These are phyloP conservation scores for Xylariaceae sp. DNA, from an alignment of 2,329 filamentous ascomycete genomes.

Conservation along the genomic window DNA sequence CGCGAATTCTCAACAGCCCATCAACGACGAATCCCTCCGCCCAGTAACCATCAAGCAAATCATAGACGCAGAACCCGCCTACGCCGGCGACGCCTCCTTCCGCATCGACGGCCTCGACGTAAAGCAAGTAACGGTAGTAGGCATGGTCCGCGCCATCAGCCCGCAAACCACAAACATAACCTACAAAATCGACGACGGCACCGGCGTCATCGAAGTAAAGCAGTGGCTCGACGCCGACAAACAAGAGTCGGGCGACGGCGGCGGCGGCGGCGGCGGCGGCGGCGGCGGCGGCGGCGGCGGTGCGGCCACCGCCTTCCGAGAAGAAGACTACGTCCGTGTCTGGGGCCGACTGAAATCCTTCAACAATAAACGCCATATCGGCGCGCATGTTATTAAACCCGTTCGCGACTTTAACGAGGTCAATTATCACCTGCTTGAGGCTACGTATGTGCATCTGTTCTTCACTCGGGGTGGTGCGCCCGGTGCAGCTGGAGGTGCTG, in stretches of 20 bases:
- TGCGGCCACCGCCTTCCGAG: slow-evolving; percentile 41
- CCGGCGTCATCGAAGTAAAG: slow-evolving; percentile 85
- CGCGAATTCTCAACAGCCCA: slow-evolving; percentile 39
- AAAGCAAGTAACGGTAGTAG: slow-evolving; percentile 77
- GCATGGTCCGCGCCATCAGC: slow-evolving; percentile 81
- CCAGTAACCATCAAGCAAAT: slow-evolving; percentile 96
- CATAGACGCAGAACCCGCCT: slow-evolving; percentile 62
- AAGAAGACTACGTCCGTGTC: slow-evolving; percentile 77
- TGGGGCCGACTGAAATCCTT: slow-evolving; percentile 81
- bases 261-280: slow-evolving; percentile 38
- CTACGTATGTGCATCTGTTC: slow-evolving; percentile 80
- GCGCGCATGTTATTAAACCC: slow-evolving; percentile 72
- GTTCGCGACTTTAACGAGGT: slow-evolving; percentile 87
- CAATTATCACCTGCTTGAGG: slow-evolving; percentile 85
- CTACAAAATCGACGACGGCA: slow-evolving; percentile 92
- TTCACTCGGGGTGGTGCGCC: slow-evolving; percentile 60
- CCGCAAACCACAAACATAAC: slow-evolving; percentile 87
- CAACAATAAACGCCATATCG: slow-evolving; percentile 75
- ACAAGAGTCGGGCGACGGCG: slow-evolving; percentile 35
- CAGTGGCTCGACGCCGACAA: slow-evolving; percentile 70
- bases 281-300: slow-evolving; percentile 40
- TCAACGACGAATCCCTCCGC: slow-evolving; percentile 78
- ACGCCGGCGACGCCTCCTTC: slow-evolving; percentile 69
- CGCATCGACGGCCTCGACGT: slow-evolving; percentile 72
- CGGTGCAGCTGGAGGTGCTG: slow-evolving; percentile 34